Evolutionary conservation across 192 early-diverging fungal genomes (phyloP).

Genomic region (Rhizophagus clarus): DNA sequence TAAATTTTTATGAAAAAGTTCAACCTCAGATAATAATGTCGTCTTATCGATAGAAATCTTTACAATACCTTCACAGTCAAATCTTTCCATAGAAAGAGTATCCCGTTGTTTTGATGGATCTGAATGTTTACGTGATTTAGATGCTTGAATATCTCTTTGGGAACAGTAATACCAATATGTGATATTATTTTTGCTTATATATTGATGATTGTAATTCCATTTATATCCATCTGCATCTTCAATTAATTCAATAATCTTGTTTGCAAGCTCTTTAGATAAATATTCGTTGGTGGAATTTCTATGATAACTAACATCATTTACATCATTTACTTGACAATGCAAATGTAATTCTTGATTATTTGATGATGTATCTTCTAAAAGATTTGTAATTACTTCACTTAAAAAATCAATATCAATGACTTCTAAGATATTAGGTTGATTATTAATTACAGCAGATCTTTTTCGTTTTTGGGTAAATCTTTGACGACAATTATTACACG

Average conservation of each 20-base stretch:
- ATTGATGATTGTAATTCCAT: not conserved
- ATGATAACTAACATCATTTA: too few relatives aligned
- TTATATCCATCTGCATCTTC: constrained; percentile 3
- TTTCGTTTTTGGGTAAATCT: not conserved
- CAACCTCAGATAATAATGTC: too few relatives aligned
- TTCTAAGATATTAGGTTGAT: too few relatives aligned
- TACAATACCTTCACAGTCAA: not conserved
- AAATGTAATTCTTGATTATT: too few relatives aligned
- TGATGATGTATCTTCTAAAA: too few relatives aligned
- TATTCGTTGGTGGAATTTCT: too few relatives aligned
- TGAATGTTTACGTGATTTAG: too few relatives aligned
- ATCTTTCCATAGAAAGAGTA: not conserved
- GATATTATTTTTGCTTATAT: not conserved
- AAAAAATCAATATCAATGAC: too few relatives aligned
- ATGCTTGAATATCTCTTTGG: not conserved
- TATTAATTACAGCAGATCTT: not conserved
- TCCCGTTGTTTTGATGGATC: constrained; percentile 6
- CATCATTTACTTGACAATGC: too few relatives aligned
- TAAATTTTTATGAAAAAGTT: not conserved
- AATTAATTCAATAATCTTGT: too few relatives aligned
- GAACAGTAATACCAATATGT: constrained; percentile 21
- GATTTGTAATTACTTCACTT: too few relatives aligned
- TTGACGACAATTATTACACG: constrained; percentile 4
- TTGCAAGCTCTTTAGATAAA: too few relatives aligned
- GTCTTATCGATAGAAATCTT: not conserved